Evolutionary conservation across 305 asterid genomes (phyloP).

Genomic region (Fraxinus latifolia): DNA sequence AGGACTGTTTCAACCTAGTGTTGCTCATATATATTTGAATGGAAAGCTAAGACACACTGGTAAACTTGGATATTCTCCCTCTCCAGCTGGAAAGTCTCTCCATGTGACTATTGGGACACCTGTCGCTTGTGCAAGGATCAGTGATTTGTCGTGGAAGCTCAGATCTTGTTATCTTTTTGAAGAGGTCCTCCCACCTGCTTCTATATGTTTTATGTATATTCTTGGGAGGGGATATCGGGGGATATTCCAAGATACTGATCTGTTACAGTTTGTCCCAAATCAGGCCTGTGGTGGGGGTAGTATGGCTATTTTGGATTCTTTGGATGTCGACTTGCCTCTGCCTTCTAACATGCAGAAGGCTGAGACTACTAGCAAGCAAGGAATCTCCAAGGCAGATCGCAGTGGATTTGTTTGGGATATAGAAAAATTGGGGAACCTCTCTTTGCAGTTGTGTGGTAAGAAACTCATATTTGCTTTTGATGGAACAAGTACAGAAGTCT

Average conservation of each 20-base stretch:
- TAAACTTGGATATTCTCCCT: slow-evolving; percentile 94
- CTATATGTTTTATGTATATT: slow-evolving; percentile 94
- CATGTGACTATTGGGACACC: slow-evolving; percentile 97
- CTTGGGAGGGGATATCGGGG: slow-evolving; percentile 98
- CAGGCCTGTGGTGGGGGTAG: slow-evolving; percentile 99
- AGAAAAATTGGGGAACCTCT: slow-evolving; percentile 77
- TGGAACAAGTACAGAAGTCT: slow-evolving; percentile 87
- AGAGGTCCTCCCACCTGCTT: slow-evolving; percentile 96
- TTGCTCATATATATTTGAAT: slow-evolving; percentile 89
- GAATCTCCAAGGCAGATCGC: slow-evolving; percentile 71
- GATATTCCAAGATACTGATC: slow-evolving; percentile 86
- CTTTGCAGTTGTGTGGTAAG: slow-evolving; percentile 89
- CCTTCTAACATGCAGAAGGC: slow-evolving; percentile 65
- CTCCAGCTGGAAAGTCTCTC: slow-evolving; percentile 90
- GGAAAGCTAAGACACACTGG: slow-evolving; percentile 96
- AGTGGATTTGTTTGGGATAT: slow-evolving; percentile 99
- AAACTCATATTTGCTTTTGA: slow-evolving; percentile 97
- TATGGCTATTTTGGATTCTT: slow-evolving; percentile 97
- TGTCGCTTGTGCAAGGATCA: slow-evolving; percentile 63
- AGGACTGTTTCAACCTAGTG: slow-evolving; percentile 95
- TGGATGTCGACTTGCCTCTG: slow-evolving; percentile 75
- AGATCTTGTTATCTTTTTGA: slow-evolving; percentile 96
- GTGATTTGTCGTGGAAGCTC: slow-evolving; percentile 90
- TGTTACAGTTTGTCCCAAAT: slow-evolving; percentile 89
- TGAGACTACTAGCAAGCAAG: slow-evolving; percentile 71